These are phyloP conservation scores for Noccaea caerulescens DNA, from an alignment of 345 rosid genomes.

Conservation along the genomic window DNA sequence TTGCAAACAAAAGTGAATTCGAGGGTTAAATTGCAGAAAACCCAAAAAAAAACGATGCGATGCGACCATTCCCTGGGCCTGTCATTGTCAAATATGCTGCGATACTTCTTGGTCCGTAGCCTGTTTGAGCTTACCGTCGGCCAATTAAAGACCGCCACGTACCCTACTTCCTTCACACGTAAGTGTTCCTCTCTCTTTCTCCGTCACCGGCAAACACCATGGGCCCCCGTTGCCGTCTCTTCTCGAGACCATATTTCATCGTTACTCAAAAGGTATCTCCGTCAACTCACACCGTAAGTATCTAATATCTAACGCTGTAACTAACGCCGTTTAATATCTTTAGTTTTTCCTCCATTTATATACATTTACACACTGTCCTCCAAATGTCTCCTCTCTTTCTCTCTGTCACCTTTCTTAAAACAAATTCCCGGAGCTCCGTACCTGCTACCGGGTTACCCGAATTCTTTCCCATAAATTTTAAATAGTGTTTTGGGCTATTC, in stretches of 20 bases:
- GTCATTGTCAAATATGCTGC: slow-evolving; percentile 1
- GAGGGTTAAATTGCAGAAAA: no score
- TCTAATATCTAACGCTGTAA: slow-evolving; percentile 2
- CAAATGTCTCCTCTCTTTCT: slow-evolving; percentile 25
- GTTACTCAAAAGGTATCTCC: slow-evolving; percentile 39
- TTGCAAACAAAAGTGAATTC: no score
- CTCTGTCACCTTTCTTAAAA: slow-evolving; percentile 19
- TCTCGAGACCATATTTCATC: slow-evolving; percentile 43
- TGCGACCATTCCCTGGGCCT: slow-evolving; percentile 38
- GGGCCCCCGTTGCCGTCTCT: slow-evolving; percentile 48
- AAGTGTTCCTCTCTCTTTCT: slow-evolving; percentile 35
- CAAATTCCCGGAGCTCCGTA: slow-evolving; percentile 31
- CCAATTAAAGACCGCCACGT: slow-evolving; percentile 31
- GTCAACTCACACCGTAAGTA: slow-evolving; percentile 38
- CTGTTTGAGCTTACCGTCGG: background rate
- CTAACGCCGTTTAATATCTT: slow-evolving; percentile 28
- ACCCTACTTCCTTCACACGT: slow-evolving; percentile 40
- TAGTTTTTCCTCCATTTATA: slow-evolving; percentile 22
- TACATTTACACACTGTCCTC: slow-evolving; percentile 28
- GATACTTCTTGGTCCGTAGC: slow-evolving; percentile 27
- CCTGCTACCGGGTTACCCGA: slow-evolving; percentile 23
- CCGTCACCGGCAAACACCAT: slow-evolving; percentile 46
- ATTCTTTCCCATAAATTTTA: background rate
- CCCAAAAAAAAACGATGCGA: background rate
- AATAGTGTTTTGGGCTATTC: background rate